Conservation (phyloP, 2,329 filamentous ascomycete species). For the Talaromyces amestolkiae region DNA sequence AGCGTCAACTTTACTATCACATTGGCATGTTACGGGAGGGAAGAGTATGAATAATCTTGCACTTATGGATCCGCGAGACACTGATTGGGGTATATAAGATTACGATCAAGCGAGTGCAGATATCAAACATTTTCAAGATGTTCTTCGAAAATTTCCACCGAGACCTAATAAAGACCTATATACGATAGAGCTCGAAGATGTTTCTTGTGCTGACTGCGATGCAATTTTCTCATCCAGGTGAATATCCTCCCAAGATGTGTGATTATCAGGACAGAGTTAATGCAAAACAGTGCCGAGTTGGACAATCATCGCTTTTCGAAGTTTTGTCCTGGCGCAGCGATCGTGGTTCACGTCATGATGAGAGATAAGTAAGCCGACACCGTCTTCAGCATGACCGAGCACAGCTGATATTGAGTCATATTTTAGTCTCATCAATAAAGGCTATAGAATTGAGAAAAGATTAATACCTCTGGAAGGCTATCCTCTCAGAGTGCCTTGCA, state of each 20-base stretch:
- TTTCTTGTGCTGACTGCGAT: slow-evolving; percentile 31
- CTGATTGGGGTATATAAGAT: not conserved
- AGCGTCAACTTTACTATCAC: slow-evolving; percentile 18
- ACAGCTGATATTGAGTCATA: not conserved
- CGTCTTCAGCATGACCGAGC: not conserved
- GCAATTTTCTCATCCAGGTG: slow-evolving; percentile 32
- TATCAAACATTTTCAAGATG: slow-evolving; percentile 29
- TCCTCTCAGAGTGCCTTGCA: slow-evolving; percentile 29
- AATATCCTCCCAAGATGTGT: not conserved
- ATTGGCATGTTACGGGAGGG: slow-evolving; percentile 9
- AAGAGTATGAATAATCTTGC: slow-evolving; percentile 10
- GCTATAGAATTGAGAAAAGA: slow-evolving; percentile 32
- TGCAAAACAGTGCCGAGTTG: slow-evolving; percentile 25
- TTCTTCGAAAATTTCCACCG: slow-evolving; percentile 29
- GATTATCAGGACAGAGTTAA: not conserved
- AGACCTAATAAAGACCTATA: slow-evolving; percentile 27
- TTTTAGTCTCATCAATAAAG: slow-evolving; percentile 31
- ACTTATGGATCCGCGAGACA: not conserved
- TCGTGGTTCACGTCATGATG: slow-evolving; percentile 33
- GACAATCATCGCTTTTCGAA: slow-evolving; percentile 30
- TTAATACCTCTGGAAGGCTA: slow-evolving; percentile 28
- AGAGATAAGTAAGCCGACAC: slow-evolving; percentile 27
- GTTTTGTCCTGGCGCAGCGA: slow-evolving; percentile 30
- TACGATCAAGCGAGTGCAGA: slow-evolving; percentile 16
- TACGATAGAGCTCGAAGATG: slow-evolving; percentile 24